phyloP scores from a whole-genome alignment of 345 rosid genomes.

The Eucalyptus polyanthemos region DNA sequence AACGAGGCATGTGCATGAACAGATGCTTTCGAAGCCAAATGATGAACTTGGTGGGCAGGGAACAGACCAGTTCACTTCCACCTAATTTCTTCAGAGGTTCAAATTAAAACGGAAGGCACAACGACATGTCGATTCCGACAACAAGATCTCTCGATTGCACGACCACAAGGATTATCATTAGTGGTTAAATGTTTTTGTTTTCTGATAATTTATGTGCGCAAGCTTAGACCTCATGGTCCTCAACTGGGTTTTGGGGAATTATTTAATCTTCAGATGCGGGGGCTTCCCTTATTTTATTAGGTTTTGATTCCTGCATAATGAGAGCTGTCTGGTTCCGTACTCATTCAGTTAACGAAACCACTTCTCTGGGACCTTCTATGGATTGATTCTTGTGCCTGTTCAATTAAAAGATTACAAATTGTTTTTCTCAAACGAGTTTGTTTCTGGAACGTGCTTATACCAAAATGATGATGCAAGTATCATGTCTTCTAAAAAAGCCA shows the following conservation, averaged over 20 bases:
- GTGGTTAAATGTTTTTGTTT: not conserved
- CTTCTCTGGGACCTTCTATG: not conserved
- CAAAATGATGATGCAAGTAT: not conserved
- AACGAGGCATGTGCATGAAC: not conserved
- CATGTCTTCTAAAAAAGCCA: not conserved
- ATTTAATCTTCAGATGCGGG: not conserved
- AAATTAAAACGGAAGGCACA: not conserved
- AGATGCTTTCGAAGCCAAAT: not conserved
- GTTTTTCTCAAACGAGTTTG: not conserved
- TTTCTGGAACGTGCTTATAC: not conserved
- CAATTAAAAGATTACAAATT: not conserved
- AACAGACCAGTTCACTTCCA: conserved; percentile 7
- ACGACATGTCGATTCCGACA: not conserved
- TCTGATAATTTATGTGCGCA: not conserved
- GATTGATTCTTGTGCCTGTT: not conserved
- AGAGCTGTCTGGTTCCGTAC: not conserved
- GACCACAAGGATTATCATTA: not conserved
- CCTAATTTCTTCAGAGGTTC: not conserved
- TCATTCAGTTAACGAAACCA: not conserved
- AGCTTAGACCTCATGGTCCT: not conserved
- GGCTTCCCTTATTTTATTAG: not conserved
- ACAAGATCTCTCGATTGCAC: not conserved
- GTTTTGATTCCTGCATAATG: not conserved
- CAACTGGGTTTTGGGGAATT: not conserved
- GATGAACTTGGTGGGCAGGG: conserved; percentile 1